Base-by-base conservation (phyloP, 2,329 filamentous ascomycete genomes). In the Aspergillus sp. region DNA sequence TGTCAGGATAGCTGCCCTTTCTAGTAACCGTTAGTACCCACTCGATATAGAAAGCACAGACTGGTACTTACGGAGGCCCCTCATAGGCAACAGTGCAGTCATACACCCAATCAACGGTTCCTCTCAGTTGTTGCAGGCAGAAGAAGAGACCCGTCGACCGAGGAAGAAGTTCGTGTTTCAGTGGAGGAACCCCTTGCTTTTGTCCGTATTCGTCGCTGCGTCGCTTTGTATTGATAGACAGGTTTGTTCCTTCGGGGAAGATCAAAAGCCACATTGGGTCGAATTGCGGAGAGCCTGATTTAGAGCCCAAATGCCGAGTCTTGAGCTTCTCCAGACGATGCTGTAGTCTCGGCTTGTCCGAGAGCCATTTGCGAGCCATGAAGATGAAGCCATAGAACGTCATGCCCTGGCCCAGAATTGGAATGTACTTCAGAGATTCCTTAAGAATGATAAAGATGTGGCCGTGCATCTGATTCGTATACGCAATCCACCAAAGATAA, bases 81-180 rank as follows among this genome's bases (percentile, higher is more conserved):
- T 96, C 91, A 61, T 98, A 98, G 5, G 89, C 90, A 44, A 98
- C 85, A 0, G 93, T 97, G 66, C 90, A 96, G 54, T 84, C 81
- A 54, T 84, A 84, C 1, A 84, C 68, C 72, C 77, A 83, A 27
- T 82, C 76, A n/a, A 81, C 77, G 0, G 78, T 79, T 7, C 75
- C 70, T 34, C 68, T 70, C 39, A 84, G 54, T 51, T 83, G 75
- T 44, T 82, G 74, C 37, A 84, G 57, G 56, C 79, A 83, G 60
- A 82, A 83, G 33, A 75, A 72, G 5, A 83, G 59, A 3, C 81
- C 81, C 4, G 79, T 83, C 44, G 76, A 79, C 37, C 81, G 70
- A 1, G 81, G 81, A 31, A 83, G 61, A n/a, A 84, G 68, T 47
- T 75, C 69, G 53, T 84, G 77, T 47, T 76, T 77, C 67, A 81